Conservation (phyloP, 2,329 filamentous ascomycete genomes). For the Sphaerulina musiva region DNA sequence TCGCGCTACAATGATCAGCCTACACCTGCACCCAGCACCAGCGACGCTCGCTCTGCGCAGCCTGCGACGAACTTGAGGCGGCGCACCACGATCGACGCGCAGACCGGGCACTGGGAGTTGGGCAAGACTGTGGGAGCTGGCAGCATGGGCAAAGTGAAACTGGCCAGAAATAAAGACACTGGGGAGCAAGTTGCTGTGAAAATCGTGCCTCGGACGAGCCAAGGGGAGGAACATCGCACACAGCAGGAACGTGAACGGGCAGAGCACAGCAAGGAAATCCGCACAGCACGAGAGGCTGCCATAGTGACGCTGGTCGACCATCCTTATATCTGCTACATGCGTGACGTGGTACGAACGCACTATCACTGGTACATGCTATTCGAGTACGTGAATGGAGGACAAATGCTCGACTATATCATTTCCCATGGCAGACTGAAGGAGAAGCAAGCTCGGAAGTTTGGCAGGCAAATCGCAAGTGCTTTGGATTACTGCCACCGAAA, state of each 20-base stretch:
- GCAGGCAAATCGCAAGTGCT: conserved; percentile 90
- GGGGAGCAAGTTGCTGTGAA: conserved; percentile 96
- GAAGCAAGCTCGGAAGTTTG: conserved; percentile 96
- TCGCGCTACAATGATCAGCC: conserved; percentile 42
- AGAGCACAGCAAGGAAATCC: conserved; percentile 92
- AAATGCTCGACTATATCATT: conserved; percentile 99
- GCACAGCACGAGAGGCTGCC: conserved; percentile 88
- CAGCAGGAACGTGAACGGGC: conserved; percentile 75
- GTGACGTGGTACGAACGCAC: conserved; percentile 89
- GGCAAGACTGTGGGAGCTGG: conserved; percentile 96
- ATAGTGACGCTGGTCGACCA: conserved; percentile 93
- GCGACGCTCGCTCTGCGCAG: conserved; percentile 1
- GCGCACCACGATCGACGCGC: conserved; percentile 76
- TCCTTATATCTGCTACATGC: conserved; percentile 91
- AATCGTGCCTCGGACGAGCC: conserved; percentile 85
- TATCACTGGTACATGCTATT: conserved; percentile 99
- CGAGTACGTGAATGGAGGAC: conserved; percentile 96
- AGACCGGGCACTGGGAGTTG: conserved; percentile 83
- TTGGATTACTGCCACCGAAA: conserved; percentile 97
- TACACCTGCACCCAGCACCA: conserved; percentile 23
- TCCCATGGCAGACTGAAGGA: conserved; percentile 96
- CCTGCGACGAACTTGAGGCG: conserved; percentile 41
- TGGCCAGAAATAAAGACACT: conserved; percentile 82
- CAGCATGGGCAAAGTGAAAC: conserved; percentile 98
- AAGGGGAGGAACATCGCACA: conserved; percentile 66